A percentile compares a stretch with the other conserved stretches of the same genome.
Conservation (phyloP, 371 early-diverging fungal species). For the Apophysomyces elegans region DNA sequence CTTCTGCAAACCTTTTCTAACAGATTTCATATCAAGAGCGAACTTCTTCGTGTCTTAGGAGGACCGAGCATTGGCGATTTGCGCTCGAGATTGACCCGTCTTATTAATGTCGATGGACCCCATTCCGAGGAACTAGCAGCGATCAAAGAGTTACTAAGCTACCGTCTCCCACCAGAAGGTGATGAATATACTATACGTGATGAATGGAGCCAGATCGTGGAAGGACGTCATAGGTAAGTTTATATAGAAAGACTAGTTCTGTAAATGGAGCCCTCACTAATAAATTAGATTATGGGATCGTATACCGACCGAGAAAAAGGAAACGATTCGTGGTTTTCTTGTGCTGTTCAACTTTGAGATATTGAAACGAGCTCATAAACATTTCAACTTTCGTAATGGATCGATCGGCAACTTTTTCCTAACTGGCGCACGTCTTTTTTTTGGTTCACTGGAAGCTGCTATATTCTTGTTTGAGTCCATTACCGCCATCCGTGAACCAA, state of each 20-base stretch:
- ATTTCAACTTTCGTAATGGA: slow-evolving; percentile 64
- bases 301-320: slow-evolving; percentile 54
- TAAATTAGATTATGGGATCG: slow-evolving; percentile 43
- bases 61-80: slow-evolving; percentile 77
- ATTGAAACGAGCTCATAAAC: slow-evolving; percentile 51
- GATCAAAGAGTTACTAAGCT: slow-evolving; percentile 67
- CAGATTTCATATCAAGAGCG: slow-evolving; percentile 36
- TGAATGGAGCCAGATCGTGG: slow-evolving; percentile 71
- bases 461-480: slow-evolving; percentile 71
- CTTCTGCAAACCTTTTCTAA: neutral
- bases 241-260: neutral
- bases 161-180: slow-evolving; percentile 61
- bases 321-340: slow-evolving; percentile 65
- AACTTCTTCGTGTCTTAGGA: slow-evolving; percentile 68
- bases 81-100: slow-evolving; percentile 61
- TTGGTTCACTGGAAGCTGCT: slow-evolving; percentile 71
- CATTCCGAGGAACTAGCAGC: slow-evolving; percentile 46
- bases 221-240: slow-evolving; percentile 66
- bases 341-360: slow-evolving; percentile 60
- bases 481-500: slow-evolving; percentile 64
- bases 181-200: slow-evolving; percentile 56
- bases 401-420: slow-evolving; percentile 69
- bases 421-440: slow-evolving; percentile 71
- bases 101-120: slow-evolving; percentile 54
- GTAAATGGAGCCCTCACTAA: neutral